A percentile compares a stretch with the other conserved stretches of the same genome.
Evolutionary conservation across 331 rosid genomes (phyloP).

Genomic region (Telfairia occidentalis): DNA sequence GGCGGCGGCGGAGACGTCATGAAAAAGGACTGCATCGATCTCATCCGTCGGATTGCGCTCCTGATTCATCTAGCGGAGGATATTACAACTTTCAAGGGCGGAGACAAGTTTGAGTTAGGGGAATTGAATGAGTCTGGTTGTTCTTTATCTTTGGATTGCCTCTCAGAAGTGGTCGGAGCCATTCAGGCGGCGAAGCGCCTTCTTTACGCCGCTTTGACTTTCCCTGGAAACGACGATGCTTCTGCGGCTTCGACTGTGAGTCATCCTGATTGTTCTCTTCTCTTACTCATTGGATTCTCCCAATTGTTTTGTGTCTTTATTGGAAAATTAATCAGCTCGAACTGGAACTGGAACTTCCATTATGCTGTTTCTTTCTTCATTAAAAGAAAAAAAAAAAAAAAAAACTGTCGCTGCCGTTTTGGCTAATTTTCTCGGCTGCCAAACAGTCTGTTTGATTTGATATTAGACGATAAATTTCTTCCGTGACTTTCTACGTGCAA

Average conservation of each 20-base stretch:
- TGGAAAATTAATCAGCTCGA: neutral
- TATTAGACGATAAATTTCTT: too few species aligned
- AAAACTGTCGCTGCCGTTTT: too few species aligned
- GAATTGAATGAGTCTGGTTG: conserved; percentile 17
- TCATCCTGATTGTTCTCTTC: neutral
- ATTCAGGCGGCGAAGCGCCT: conserved; percentile 66
- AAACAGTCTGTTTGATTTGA: too few species aligned
- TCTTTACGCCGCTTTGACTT: conserved; percentile 33
- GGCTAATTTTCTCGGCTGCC: too few species aligned
- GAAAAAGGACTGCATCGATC: conserved; percentile 43
- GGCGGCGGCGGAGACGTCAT: neutral
- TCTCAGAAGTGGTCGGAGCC: conserved; percentile 51
- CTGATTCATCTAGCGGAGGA: conserved; percentile 70
- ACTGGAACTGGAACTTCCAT: neutral
- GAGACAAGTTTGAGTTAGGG: conserved; percentile 8
- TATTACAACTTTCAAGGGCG: conserved; percentile 29
- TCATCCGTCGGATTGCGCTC: conserved; percentile 79
- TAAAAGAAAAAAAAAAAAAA: too few species aligned
- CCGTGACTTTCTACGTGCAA: too few species aligned
- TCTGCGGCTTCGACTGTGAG: conserved; percentile 45
- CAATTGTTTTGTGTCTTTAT: neutral
- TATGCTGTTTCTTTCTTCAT: too few species aligned
- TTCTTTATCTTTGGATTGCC: conserved; percentile 20
- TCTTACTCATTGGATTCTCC: neutral
- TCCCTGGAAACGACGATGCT: conserved; percentile 25